A percentile compares a stretch with the other conserved stretches of the same genome.
These are phyloP conservation scores for Pleurozium schreberi DNA, from an alignment of 225 moss, liverwort and hornwort genomes.

Conservation along the genomic window DNA sequence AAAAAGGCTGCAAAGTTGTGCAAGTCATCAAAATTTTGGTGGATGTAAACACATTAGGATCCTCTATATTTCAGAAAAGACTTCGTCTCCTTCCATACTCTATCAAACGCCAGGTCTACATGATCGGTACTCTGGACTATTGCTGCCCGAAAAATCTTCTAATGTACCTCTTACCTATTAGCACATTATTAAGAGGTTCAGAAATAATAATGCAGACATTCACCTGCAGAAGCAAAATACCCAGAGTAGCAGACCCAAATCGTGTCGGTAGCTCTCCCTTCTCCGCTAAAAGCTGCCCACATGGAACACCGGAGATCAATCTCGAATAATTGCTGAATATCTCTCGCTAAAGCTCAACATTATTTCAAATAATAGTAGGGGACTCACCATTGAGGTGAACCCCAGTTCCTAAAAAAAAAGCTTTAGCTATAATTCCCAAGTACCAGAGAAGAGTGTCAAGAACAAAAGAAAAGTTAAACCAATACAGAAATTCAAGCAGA, in stretches of 20 bases:
- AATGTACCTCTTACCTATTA: background rate
- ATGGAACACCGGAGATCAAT: background rate
- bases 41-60: background rate
- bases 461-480: background rate
- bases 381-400: background rate
- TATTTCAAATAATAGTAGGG: background rate
- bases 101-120: background rate
- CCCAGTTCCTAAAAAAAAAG: background rate
- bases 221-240: conserved; percentile 95
- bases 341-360: background rate
- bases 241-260: conserved; percentile 95
- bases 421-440: background rate
- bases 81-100: background rate
- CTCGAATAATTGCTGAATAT: background rate
- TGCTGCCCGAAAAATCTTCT: background rate
- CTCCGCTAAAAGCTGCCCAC: conserved; percentile 81
- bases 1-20: background rate
- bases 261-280: conserved; percentile 98
- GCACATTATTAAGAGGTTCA: background rate
- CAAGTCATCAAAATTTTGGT: background rate
- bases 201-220: background rate
- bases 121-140: background rate
- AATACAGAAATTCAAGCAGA: background rate
- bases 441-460: background rate
- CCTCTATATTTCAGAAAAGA: background rate